Evolutionary conservation across 2,329 filamentous ascomycete species (phyloP).

Genomic region (Cladosporium sp.): DNA sequence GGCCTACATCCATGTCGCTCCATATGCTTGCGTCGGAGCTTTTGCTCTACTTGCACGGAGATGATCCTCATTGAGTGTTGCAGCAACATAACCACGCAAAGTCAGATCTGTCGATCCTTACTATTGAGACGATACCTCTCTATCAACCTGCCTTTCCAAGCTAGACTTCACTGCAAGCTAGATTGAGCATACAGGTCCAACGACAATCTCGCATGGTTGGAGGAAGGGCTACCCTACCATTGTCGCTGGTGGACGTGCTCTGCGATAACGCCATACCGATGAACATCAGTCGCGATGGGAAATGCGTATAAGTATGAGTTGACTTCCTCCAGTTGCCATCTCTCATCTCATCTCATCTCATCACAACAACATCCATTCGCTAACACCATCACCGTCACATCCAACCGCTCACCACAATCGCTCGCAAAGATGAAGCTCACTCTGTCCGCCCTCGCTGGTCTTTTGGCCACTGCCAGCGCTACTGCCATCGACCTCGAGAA

Average conservation of each 20-base stretch:
- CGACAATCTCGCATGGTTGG: neutral
- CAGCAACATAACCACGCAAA: neutral
- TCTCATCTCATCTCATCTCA: neutral
- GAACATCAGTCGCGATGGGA: neutral
- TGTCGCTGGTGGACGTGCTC: neutral
- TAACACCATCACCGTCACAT: neutral
- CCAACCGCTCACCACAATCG: neutral
- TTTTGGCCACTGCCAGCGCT: constrained; percentile 21
- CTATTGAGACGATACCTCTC: neutral
- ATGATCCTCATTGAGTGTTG: neutral
- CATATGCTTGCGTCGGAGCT: neutral
- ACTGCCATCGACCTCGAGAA: constrained; percentile 28
- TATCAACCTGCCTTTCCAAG: constrained; percentile 4
- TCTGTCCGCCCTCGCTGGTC: constrained; percentile 17
- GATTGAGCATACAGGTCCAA: neutral
- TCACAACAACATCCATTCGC: neutral
- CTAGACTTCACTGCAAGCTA: constrained; percentile 6
- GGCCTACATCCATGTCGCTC: neutral
- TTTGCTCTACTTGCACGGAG: neutral
- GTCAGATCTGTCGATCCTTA: constrained; percentile 2
- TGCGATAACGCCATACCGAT: neutral
- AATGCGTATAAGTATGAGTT: constrained; percentile 4
- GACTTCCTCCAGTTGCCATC: neutral
- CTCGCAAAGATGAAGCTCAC: constrained; percentile 12
- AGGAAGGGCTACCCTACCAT: neutral